Percentiles rank a stretch among this genome's conserved stretches.
Evolutionary conservation across 371 early-diverging fungal species (phyloP).

Genomic region (Rhizopus stolonifer): DNA sequence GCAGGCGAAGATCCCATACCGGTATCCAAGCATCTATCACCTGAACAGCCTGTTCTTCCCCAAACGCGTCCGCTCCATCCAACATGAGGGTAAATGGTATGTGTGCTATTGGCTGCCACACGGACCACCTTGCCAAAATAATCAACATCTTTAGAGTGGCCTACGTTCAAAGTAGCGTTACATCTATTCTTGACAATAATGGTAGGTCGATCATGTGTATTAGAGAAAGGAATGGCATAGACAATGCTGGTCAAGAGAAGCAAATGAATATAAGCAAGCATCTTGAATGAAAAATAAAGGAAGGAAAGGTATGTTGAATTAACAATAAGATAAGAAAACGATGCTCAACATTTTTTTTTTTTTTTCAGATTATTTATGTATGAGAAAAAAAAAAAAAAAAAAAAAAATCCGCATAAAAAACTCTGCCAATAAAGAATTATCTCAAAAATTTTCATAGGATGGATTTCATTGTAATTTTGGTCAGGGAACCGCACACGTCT

Average conservation of each 20-base stretch:
- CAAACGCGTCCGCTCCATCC: constrained; percentile 43
- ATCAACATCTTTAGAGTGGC: constrained; percentile 16
- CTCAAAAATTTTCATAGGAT: constrained; percentile 13
- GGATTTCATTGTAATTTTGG: constrained; percentile 7
- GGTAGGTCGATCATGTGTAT: constrained; percentile 8
- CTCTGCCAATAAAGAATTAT: neutral
- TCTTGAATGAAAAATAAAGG: neutral
- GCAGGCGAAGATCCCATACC: constrained; percentile 27
- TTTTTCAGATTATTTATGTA: no score
- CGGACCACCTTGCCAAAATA: constrained; percentile 14
- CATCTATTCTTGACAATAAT: constrained; percentile 21
- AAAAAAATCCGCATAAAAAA: constrained; percentile 12
- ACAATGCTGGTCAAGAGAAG: constrained; percentile 5
- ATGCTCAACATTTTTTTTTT: no score
- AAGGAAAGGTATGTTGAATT: neutral
- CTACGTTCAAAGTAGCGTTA: constrained; percentile 5
- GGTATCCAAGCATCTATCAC: constrained; percentile 17
- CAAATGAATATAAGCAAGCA: neutral
- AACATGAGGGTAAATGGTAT: constrained; percentile 18
- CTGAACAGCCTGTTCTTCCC: constrained; percentile 28
- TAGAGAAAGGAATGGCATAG: constrained; percentile 8
- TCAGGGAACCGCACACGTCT: neutral
- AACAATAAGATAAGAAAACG: neutral
- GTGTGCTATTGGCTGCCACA: constrained; percentile 18
- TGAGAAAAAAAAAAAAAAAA: neutral